Evolutionary conservation across 2,329 filamentous ascomycete genomes (phyloP).

Genomic region (Dothideomycetes sp.): DNA sequence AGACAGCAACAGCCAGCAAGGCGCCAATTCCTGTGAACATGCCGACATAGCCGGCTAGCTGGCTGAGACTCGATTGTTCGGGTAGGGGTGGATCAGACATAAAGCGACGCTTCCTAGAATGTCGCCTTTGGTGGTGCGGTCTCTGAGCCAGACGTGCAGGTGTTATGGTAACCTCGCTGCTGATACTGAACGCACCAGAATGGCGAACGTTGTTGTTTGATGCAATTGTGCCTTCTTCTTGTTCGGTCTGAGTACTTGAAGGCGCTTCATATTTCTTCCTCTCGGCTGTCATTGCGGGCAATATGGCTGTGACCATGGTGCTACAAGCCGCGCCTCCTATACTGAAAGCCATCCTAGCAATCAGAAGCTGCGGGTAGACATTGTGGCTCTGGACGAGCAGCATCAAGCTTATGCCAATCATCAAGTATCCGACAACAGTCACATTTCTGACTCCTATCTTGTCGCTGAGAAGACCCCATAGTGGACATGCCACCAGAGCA

Average conservation of each 20-base stretch:
- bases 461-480: conserved; percentile 72
- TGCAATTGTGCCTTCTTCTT: conserved; percentile 21
- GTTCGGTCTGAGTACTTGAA: conserved; percentile 17
- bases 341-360: conserved; percentile 81
- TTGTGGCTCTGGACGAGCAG: conserved; percentile 78
- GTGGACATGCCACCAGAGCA: conserved; percentile 68
- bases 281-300: conserved; percentile 57
- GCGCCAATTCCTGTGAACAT: conserved; percentile 89
- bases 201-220: conserved; percentile 37
- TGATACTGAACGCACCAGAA: conserved; percentile 57
- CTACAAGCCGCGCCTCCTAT: conserved; percentile 72
- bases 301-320: conserved; percentile 94
- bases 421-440: conserved; percentile 64
- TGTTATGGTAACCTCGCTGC: conserved; percentile 67
- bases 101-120: conserved; percentile 3
- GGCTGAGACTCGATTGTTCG: conserved; percentile 18
- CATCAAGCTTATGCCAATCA: conserved; percentile 69
- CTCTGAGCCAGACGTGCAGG: conserved; percentile 41
- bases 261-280: background rate
- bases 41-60: conserved; percentile 81
- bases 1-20: conserved; percentile 69
- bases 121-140: conserved; percentile 5
- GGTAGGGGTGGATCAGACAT: background rate
- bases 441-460: conserved; percentile 60
- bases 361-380: conserved; percentile 78